Evolutionary conservation across 257 asterid genomes (phyloP).

Genomic region (Fraxinus pennsylvanica): DNA sequence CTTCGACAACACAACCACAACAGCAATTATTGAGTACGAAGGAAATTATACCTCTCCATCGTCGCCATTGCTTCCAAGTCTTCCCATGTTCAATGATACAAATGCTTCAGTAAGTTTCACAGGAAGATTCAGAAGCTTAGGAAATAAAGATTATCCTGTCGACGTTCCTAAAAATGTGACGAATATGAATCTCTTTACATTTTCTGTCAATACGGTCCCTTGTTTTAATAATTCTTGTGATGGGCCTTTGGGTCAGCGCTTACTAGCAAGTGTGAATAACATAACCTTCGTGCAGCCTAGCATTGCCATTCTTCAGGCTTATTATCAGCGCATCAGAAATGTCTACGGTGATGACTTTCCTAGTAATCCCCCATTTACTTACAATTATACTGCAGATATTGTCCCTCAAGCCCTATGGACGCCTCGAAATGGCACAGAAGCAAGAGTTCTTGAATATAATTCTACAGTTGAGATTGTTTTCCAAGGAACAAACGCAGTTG

Average conservation of each 20-base stretch:
- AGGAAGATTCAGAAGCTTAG: conserved; percentile 30
- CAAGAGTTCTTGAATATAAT: conserved; percentile 45
- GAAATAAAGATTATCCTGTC: conserved; percentile 25
- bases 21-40: conserved; percentile 36
- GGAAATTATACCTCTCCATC: conserved; percentile 42
- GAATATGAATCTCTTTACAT: conserved; percentile 33
- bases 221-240: conserved; percentile 34
- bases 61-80: conserved; percentile 34
- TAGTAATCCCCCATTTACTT: conserved; percentile 35
- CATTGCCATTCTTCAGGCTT: conserved; percentile 52
- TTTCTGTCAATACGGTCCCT: conserved; percentile 42
- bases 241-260: conserved; percentile 22
- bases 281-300: conserved; percentile 38
- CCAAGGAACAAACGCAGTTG: conserved; percentile 55
- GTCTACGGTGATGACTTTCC: conserved; percentile 46
- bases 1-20: conserved; percentile 36
- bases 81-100: conserved; percentile 31
- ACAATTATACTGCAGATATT: conserved; percentile 39
- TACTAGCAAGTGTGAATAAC: conserved; percentile 54
- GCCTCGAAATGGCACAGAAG: conserved; percentile 36
- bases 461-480: conserved; percentile 54
- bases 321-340: conserved; percentile 36
- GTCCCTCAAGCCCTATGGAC: conserved; percentile 23
- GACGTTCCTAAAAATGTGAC: conserved; percentile 42
- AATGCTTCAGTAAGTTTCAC: conserved; percentile 30